phyloP scores from a whole-genome alignment of 1,284 basidiomycete species.

The Naganishia sp. region DNA sequence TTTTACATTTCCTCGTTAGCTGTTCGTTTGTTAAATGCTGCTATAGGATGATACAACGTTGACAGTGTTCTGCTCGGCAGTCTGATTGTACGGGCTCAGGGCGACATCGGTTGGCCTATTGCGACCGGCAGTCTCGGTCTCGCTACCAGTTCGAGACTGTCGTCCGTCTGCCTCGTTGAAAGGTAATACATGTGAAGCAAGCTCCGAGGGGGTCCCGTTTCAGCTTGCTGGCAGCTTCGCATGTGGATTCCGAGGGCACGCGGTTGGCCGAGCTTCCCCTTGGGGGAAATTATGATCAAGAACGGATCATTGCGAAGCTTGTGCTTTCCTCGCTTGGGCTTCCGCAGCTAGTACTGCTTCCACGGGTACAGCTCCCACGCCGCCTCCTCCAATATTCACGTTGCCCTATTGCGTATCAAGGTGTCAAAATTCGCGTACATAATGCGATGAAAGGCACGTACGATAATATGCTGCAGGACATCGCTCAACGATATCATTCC shows the following conservation, averaged over 20 bases:
- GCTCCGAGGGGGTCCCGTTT: too few relatives aligned
- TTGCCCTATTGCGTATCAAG: constrained; percentile 37
- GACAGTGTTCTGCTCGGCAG: neutral
- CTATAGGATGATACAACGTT: neutral
- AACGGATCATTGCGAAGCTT: neutral
- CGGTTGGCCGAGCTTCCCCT: too few relatives aligned
- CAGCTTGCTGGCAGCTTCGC: too few relatives aligned
- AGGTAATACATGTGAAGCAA: too few relatives aligned
- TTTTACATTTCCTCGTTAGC: neutral
- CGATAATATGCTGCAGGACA: constrained; percentile 80
- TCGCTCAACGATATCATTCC: constrained; percentile 91
- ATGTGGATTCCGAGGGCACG: too few relatives aligned
- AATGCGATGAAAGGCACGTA: constrained; percentile 36
- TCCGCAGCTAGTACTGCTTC: constrained; percentile 45
- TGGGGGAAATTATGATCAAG: too few relatives aligned
- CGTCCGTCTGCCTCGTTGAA: too few relatives aligned
- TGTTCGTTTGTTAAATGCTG: neutral
- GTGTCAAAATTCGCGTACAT: constrained; percentile 4
- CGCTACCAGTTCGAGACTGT: too few relatives aligned
- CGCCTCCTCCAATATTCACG: constrained; percentile 46
- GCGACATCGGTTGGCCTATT: too few relatives aligned
- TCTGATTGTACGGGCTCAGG: neutral
- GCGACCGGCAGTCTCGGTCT: too few relatives aligned
- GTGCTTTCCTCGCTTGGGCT: constrained; percentile 39
- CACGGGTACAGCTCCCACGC: constrained; percentile 48